Evolutionary conservation across 164 flowering plant genomes (phyloP).

Genomic region (Stephania yunnanensis): DNA sequence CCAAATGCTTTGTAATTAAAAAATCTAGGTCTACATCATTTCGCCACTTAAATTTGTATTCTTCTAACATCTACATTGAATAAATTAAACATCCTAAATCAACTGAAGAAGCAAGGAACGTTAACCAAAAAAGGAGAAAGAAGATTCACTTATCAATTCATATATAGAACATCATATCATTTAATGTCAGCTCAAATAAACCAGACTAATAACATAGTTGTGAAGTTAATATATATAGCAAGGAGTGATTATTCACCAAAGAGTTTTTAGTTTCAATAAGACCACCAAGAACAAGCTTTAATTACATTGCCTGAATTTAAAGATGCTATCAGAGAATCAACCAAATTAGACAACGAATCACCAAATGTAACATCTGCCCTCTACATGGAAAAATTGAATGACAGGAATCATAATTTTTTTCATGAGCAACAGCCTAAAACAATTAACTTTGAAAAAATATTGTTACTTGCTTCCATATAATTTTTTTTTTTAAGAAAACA

Average conservation of each 20-base stretch:
- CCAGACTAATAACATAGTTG: background rate
- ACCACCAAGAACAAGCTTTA: slow-evolving; percentile 58
- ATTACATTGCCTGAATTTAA: slow-evolving; percentile 56
- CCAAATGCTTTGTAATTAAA: too few relatives aligned
- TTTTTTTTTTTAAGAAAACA: background rate
- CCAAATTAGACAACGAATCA: slow-evolving; percentile 67
- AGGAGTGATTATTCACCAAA: slow-evolving; percentile 13
- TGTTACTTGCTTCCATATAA: background rate
- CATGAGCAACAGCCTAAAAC: background rate
- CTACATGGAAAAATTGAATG: slow-evolving; percentile 29
- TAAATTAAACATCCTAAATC: background rate
- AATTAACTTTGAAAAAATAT: background rate
- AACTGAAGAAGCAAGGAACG: background rate
- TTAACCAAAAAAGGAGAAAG: background rate
- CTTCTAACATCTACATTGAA: too few relatives aligned
- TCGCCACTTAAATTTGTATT: background rate
- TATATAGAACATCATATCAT: background rate
- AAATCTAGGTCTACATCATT: background rate
- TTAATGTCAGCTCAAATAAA: background rate
- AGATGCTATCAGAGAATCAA: slow-evolving; percentile 59
- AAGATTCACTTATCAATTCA: background rate
- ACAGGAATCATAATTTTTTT: background rate
- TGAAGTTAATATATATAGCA: background rate
- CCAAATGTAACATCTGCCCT: slow-evolving; percentile 64
- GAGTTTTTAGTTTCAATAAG: slow-evolving; percentile 13